Base-by-base conservation (phyloP, 2,329 filamentous ascomycete genomes). In the Fusarium sp. region DNA sequence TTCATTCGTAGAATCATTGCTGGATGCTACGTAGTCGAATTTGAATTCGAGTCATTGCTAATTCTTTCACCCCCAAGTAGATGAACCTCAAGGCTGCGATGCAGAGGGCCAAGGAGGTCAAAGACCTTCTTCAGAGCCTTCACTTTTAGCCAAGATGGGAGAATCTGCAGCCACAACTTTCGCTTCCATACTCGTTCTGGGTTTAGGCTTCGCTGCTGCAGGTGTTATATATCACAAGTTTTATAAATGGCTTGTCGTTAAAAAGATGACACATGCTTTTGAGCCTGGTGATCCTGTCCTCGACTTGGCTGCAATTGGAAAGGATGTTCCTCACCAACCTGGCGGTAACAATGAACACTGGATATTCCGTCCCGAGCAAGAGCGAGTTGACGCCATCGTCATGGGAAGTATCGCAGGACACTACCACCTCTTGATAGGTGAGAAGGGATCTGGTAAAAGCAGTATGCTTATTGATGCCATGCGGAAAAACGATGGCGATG, bases 391-490 rank as follows among this genome's bases (percentile, higher is more conserved):
- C 78, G 84, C 82, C n/a, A 98, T 99, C 70, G 87, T 99, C 25
- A 82, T 86, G 49, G 96, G 96, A 2, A 81, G 85, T 5, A 85
- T 88, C 29, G 84, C 84, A 47, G 96, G 96, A 13, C 94, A 97
- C 77, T 99, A 99, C 77, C 93, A 96, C 80, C 86, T 99, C 4
- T 84, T 99, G 4, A 90, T 98, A 48, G 96, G 96, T 46, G 96
- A 98, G 77, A 98, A 99, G 82, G 96, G 96, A 8, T 97, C 93
- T 0, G 96, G 96, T 9, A 99, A 99, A 84, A 97, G 93, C 65
- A 97, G 93, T 72, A 98, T 99, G 96, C 83, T 99, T 34, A 75
- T 99, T 22, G 94, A 98, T 78, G 93, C 94, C 11, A 99, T 99
- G 95, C 90, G 91, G 57, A 97, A 97, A 79, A 91, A 94, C 59